Evolutionary conservation across 371 early-diverging fungal species (phyloP).

Genomic region (Rhizopus arrhizus): DNA sequence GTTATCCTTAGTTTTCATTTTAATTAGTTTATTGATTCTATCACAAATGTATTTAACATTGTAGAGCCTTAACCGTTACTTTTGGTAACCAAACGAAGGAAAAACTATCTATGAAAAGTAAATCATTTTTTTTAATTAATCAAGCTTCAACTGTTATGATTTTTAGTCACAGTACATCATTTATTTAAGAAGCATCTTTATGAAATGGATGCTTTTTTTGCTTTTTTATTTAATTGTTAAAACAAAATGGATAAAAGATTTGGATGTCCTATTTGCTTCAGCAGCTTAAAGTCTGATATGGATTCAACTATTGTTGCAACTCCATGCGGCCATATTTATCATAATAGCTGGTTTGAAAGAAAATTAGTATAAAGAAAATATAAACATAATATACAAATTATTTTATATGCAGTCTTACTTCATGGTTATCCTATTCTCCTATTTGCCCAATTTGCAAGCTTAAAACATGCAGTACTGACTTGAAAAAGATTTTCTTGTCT

Average conservation of each 20-base stretch:
- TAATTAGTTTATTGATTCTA: no score
- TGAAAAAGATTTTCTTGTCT: not conserved
- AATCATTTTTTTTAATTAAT: not conserved
- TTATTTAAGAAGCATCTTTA: no score
- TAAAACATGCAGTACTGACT: not conserved
- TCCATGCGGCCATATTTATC: conserved; percentile 1
- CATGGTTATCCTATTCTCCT: not conserved
- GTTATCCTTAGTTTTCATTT: no score
- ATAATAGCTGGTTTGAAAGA: not conserved
- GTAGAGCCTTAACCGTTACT: no score
- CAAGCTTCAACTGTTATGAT: not conserved
- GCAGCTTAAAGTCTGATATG: not conserved
- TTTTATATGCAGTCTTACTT: not conserved
- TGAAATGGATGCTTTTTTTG: not conserved
- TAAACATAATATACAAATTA: no score
- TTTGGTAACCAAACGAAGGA: no score
- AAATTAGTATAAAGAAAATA: no score
- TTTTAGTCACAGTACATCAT: no score
- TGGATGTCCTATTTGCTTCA: not conserved
- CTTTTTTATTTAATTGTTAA: no score
- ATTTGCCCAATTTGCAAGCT: not conserved
- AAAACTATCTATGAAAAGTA: not conserved
- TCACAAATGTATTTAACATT: no score
- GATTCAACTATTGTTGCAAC: not conserved
- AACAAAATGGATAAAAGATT: not conserved